These are phyloP conservation scores for Fusarium penzigii DNA, from an alignment of 2,329 filamentous ascomycete genomes.

Conservation along the genomic window DNA sequence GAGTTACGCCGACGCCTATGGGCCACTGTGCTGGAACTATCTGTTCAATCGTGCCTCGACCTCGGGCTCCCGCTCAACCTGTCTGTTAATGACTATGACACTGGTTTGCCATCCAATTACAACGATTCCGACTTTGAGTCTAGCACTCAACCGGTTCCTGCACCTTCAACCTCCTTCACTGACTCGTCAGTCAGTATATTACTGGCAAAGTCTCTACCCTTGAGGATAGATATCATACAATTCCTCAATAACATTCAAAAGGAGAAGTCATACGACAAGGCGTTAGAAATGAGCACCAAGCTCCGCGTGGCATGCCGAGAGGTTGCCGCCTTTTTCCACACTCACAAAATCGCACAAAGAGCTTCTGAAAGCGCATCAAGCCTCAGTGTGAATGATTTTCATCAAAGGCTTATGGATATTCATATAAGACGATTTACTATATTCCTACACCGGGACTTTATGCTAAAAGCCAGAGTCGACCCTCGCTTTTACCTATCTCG, in stretches of 20 bases:
- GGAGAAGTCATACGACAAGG: conserved; percentile 22
- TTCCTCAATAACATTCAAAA: conserved; percentile 25
- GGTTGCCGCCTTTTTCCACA: conserved; percentile 24
- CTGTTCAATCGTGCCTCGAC: conserved; percentile 25
- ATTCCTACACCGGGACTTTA: conserved; percentile 31
- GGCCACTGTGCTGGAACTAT: conserved; percentile 26
- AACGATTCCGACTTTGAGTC: conserved; percentile 24
- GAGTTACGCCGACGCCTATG: conserved; percentile 26
- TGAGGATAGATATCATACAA: conserved; percentile 21
- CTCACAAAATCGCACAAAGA: neutral
- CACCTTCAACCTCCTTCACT: conserved; percentile 14
- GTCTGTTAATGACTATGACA: conserved; percentile 19
- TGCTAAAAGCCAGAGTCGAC: conserved; percentile 24
- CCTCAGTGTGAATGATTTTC: conserved; percentile 21
- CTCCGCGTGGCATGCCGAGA: conserved; percentile 25
- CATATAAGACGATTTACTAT: conserved; percentile 28
- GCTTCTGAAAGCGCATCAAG: neutral
- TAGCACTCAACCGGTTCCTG: neutral
- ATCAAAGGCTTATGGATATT: conserved; percentile 26
- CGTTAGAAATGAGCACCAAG: conserved; percentile 18
- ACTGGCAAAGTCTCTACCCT: conserved; percentile 20
- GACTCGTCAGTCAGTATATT: conserved; percentile 26
- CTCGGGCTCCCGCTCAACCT: conserved; percentile 24
- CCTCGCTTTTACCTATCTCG: conserved; percentile 29
- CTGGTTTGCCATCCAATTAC: conserved; percentile 21